A percentile compares a stretch with the other conserved stretches of the same genome.
phyloP scores from a whole-genome alignment of 2,329 filamentous ascomycete species.

The Arthrobotrys sphaeroides region DNA sequence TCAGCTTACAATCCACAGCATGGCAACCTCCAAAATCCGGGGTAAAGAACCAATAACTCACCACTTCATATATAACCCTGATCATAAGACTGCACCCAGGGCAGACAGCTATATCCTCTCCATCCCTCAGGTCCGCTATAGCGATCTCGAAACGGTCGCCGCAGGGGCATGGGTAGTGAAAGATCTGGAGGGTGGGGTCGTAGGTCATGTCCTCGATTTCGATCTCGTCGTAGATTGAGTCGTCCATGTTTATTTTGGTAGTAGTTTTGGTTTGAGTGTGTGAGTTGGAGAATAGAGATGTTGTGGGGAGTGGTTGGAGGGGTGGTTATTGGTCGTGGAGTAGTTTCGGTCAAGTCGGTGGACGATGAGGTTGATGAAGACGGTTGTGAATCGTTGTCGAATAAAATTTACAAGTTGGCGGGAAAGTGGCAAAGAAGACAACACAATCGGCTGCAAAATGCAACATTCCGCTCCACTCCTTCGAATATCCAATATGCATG shows the following conservation, averaged over 20 bases:
- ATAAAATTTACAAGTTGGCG: neutral
- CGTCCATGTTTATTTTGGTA: conserved; percentile 67
- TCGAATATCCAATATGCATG: neutral
- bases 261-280: neutral
- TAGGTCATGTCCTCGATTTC: conserved; percentile 99
- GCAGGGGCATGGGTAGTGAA: conserved; percentile 96
- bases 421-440: neutral
- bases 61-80: conserved; percentile 86
- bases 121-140: conserved; percentile 83
- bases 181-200: conserved; percentile 82
- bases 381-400: neutral
- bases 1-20: neutral
- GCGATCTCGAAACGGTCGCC: conserved; percentile 95
- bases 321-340: neutral
- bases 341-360: too few relatives aligned
- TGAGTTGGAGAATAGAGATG: too few relatives aligned
- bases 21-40: neutral
- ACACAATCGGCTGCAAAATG: neutral
- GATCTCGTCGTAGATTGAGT: conserved; percentile 93
- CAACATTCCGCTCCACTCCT: neutral
- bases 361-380: neutral
- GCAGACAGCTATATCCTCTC: conserved; percentile 94
- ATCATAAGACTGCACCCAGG: conserved; percentile 98
- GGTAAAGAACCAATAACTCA: conserved; percentile 63
- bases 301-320: neutral